These are phyloP conservation scores for Cardamine occulta DNA, from an alignment of 345 rosid species.

Conservation along the genomic window DNA sequence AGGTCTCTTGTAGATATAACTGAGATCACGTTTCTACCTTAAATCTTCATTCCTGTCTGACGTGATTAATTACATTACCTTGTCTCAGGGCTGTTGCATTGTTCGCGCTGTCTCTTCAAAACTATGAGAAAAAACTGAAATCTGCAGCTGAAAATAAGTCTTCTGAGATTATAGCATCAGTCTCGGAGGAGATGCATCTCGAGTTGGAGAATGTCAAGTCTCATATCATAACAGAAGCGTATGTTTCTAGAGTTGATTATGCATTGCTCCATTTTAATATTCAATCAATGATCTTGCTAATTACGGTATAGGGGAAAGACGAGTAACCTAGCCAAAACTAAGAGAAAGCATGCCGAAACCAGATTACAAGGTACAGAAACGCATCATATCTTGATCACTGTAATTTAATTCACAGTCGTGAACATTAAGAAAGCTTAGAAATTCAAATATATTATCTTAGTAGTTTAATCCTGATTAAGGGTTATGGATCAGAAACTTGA, in stretches of 20 bases:
- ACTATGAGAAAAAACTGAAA: slow-evolving; percentile 68
- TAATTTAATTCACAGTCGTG: slow-evolving; percentile 6
- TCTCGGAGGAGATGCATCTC: slow-evolving; percentile 63
- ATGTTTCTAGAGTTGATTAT: slow-evolving; percentile 41
- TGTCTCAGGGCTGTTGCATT: slow-evolving; percentile 67
- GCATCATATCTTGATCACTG: slow-evolving; percentile 12
- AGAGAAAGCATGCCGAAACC: slow-evolving; percentile 75
- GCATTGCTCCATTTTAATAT: slow-evolving; percentile 26
- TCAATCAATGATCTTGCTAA: slow-evolving; percentile 39
- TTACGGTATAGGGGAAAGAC: slow-evolving; percentile 63
- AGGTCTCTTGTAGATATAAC: slow-evolving; percentile 56
- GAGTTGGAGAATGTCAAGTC: slow-evolving; percentile 70
- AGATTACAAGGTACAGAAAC: slow-evolving; percentile 60
- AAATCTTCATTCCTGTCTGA: slow-evolving; percentile 26
- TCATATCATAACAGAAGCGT: slow-evolving; percentile 76
- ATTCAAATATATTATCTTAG: not conserved
- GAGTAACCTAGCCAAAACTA: slow-evolving; percentile 60
- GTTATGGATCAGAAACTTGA: slow-evolving; percentile 7
- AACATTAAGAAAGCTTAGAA: not conserved
- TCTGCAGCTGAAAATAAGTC: slow-evolving; percentile 69
- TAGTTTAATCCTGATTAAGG: slow-evolving; percentile 20
- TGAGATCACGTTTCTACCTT: slow-evolving; percentile 13
- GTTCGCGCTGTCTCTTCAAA: slow-evolving; percentile 70
- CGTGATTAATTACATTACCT: slow-evolving; percentile 41
- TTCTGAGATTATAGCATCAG: slow-evolving; percentile 71